Evolutionary conservation across 352 stramenopile species (phyloP).

Genomic region (Globisporangium carolinianum): DNA sequence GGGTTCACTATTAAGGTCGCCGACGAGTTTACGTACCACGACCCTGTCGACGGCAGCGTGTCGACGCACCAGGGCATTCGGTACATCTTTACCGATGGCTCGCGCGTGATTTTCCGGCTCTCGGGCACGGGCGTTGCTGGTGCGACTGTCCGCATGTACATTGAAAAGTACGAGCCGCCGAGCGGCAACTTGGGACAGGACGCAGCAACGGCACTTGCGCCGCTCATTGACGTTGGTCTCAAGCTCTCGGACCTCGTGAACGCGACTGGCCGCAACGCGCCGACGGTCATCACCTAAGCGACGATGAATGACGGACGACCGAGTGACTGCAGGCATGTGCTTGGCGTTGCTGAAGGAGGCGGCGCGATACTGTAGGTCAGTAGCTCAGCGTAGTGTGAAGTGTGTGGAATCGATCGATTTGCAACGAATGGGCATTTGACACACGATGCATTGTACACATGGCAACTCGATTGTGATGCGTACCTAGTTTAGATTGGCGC

Average conservation of each 20-base stretch:
- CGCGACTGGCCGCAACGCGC: slow-evolving; percentile 89
- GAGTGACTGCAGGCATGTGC: too few species aligned
- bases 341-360: too few species aligned
- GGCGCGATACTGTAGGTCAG: too few species aligned
- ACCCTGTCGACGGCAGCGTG: slow-evolving; percentile 96
- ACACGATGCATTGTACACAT: too few species aligned
- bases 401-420: too few species aligned
- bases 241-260: slow-evolving; percentile 90
- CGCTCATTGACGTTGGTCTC: slow-evolving; percentile 91
- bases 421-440: too few species aligned
- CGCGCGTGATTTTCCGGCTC: slow-evolving; percentile 96
- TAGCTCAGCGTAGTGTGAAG: too few species aligned
- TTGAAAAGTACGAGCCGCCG: slow-evolving; percentile 97
- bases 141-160: slow-evolving; percentile 98
- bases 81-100: slow-evolving; percentile 93
- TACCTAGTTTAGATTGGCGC: too few species aligned
- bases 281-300: slow-evolving; percentile 97
- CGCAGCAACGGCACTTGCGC: slow-evolving; percentile 67
- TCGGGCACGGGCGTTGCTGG: slow-evolving; percentile 96
- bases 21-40: slow-evolving; percentile 98
- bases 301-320: too few species aligned
- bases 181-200: slow-evolving; percentile 82
- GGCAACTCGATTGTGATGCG: too few species aligned
- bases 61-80: slow-evolving; percentile 96
- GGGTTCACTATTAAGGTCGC: slow-evolving; percentile 79